Percentiles rank a stretch among this genome's conserved stretches.
Conservation (phyloP, 768 basidiomycete genomes). For the Suillus paluster region DNA sequence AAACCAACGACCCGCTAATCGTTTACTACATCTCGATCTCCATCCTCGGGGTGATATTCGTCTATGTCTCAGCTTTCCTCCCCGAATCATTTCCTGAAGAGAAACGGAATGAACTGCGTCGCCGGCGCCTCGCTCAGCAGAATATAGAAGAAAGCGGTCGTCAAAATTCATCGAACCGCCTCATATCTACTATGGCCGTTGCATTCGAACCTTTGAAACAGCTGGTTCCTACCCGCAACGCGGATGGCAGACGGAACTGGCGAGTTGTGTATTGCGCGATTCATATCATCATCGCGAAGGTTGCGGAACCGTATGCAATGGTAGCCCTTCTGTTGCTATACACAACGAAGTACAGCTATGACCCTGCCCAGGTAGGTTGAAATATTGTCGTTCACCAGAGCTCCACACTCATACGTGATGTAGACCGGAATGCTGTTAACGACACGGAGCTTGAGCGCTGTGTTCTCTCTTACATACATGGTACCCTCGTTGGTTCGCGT, state of each 20-base stretch:
- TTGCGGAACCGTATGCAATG: conserved; percentile 18
- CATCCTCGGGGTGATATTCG: conserved; percentile 18
- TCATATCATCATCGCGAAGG: conserved; percentile 28
- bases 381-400: neutral
- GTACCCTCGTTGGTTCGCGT: conserved; percentile 28
- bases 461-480: conserved; percentile 21
- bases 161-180: neutral
- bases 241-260: conserved; percentile 29
- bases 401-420: neutral
- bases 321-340: conserved; percentile 26
- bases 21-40: conserved; percentile 26
- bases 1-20: conserved; percentile 21
- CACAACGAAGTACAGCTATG: conserved; percentile 31
- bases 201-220: conserved; percentile 30
- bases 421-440: conserved; percentile 36
- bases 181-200: conserved; percentile 6
- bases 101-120: conserved; percentile 22
- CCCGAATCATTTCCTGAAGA: conserved; percentile 36
- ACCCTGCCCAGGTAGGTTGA: conserved; percentile 29
- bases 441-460: conserved; percentile 16
- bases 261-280: conserved; percentile 33
- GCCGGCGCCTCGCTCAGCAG: conserved; percentile 7
- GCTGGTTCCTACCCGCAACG: conserved; percentile 22
- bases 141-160: neutral
- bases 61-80: conserved; percentile 29